phyloP scores from a whole-genome alignment of 1,284 basidiomycete genomes.

The Malassezia arunalokei region DNA sequence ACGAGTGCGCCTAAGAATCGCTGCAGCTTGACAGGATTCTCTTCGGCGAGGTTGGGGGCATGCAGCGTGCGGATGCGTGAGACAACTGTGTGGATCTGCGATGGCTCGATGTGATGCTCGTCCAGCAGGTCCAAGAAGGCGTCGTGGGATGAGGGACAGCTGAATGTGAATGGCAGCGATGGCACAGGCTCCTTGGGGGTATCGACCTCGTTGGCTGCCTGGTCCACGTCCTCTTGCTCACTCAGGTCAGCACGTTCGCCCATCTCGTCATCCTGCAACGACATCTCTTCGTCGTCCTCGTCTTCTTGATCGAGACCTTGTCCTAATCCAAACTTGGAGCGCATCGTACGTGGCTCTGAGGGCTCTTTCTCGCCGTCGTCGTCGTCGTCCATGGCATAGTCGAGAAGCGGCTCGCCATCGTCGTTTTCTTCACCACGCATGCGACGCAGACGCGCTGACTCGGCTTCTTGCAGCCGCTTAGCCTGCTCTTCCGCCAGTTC shows the following conservation, averaged over 20 bases:
- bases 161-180: conserved; percentile 71
- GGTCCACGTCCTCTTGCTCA: conserved; percentile 20
- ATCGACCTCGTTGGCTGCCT: conserved; percentile 46
- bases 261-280: conserved; percentile 45
- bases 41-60: conserved; percentile 75
- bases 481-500: conserved; percentile 82
- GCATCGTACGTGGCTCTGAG: conserved; percentile 17
- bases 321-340: conserved; percentile 8
- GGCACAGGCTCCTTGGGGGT: conserved; percentile 20
- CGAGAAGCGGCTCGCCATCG: conserved; percentile 2
- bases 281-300: conserved; percentile 29
- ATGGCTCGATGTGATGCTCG: conserved; percentile 49
- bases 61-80: conserved; percentile 82
- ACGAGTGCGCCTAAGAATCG: conserved; percentile 66
- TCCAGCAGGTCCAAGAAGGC: conserved; percentile 75
- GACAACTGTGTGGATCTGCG: conserved; percentile 66
- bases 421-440: conserved; percentile 63
- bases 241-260: conserved; percentile 35
- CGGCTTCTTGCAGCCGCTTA: conserved; percentile 71
- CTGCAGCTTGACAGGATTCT: conserved; percentile 68
- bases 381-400: conserved; percentile 42
- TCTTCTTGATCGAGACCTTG: conserved; percentile 49
- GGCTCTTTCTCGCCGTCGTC: conserved; percentile 7
- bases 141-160: conserved; percentile 72
- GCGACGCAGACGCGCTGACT: conserved; percentile 63